Evolutionary conservation across 345 rosid species (phyloP), one percentile per base, ranked within the genome.

Genomic region (Pugionium dolabratum): DNA sequence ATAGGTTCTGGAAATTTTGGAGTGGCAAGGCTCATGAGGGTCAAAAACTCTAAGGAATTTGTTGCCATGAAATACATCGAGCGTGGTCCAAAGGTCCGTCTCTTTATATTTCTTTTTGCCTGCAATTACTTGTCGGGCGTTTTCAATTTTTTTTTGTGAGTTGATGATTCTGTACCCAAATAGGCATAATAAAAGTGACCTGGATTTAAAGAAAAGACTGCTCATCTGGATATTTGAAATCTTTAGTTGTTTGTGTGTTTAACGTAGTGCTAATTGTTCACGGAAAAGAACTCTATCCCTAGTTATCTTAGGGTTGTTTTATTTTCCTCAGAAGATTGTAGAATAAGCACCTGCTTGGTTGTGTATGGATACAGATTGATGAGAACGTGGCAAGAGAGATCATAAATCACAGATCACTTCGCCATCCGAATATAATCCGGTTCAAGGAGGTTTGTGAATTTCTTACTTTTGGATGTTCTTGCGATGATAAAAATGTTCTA

Each of bases 41-140:
- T 86, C 61, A 91, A 85, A 69, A 77, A 82, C 44, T 89, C 98
- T 8, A 81, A 77, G 69, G 95, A 91, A 70, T 86, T 84, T 43
- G 92, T 91, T 43, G 96, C 96, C 64, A 86, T 91, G 91, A 91
- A 91, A 81, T 89, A 86, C 76, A 91, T 88, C 73, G 98, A 91
- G 54, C 88, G 96, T 43, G 98, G 96, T 58, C 82, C 63, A 4
- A 91, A 82, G 95, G 95, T 89, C 39, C 43, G 10, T 39, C 39
- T 62, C 18, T 43, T 2, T 2, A 7, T 54, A 3, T 9, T 9
- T 25, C 59, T 47, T 36, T 1, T 39, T 54, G 18, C 18, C 18
- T 71, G 28, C 4, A 6, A 6, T 36, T 45, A 3, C 55, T 28
- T 28, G 1, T 5, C 40, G 1, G 47, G 42, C 10, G 9, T 9